These are phyloP conservation scores for Alternaria sp. DNA, from an alignment of 2,329 filamentous ascomycete genomes.

Conservation along the genomic window DNA sequence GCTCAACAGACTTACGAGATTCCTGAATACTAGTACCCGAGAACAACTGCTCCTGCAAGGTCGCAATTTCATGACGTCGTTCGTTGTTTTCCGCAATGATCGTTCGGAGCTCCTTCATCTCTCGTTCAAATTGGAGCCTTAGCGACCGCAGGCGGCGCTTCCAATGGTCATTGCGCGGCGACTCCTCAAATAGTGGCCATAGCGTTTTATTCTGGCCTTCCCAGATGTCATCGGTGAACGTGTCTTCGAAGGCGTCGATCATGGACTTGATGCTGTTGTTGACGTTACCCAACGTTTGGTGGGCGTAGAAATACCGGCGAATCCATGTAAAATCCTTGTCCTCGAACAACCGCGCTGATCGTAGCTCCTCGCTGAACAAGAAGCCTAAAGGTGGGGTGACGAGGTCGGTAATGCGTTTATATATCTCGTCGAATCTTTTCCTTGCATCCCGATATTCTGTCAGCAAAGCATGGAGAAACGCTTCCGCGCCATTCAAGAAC, in stretches of 20 bases:
- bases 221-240: conserved; percentile 68
- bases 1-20: conserved; percentile 67
- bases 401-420: conserved; percentile 65
- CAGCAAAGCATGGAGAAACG: conserved; percentile 67
- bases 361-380: conserved; percentile 65
- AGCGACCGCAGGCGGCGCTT: conserved; percentile 59
- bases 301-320: conserved; percentile 70
- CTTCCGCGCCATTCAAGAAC: conserved; percentile 69
- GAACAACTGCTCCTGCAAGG: conserved; percentile 69
- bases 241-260: conserved; percentile 65
- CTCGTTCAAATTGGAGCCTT: conserved; percentile 60
- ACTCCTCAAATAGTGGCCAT: conserved; percentile 64
- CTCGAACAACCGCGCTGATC: conserved; percentile 69
- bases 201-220: conserved; percentile 63
- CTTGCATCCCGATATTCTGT: conserved; percentile 69
- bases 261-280: conserved; percentile 68
- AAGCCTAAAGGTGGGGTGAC: conserved; percentile 68
- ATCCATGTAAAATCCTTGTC: conserved; percentile 69
- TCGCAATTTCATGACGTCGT: conserved; percentile 64
- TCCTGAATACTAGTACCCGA: conserved; percentile 70
- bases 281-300: conserved; percentile 67
- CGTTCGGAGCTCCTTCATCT: conserved; percentile 60
- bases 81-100: conserved; percentile 63
- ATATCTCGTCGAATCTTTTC: conserved; percentile 66
- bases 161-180: conserved; percentile 59